Conservation (phyloP, 768 basidiomycete genomes). For the Mrakia hoshinonis region DNA sequence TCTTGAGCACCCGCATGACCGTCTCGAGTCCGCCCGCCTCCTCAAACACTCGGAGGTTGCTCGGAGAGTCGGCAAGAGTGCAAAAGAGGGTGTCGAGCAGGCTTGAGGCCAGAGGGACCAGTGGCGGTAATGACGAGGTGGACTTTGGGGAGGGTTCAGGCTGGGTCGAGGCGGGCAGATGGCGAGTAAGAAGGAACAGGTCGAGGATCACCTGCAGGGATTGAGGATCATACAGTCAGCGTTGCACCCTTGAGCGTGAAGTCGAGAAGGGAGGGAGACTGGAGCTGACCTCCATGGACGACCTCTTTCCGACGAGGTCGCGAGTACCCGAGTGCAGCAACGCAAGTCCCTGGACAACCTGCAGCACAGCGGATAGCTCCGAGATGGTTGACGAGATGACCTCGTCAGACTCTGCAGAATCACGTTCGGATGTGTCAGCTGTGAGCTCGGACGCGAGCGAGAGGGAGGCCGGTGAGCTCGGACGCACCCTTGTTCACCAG, state of each 20-base stretch:
- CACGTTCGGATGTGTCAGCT: background rate
- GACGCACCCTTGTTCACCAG: slow-evolving; percentile 10
- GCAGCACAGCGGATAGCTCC: slow-evolving; percentile 43
- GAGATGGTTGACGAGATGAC: slow-evolving; percentile 43
- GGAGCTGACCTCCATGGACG: slow-evolving; percentile 31
- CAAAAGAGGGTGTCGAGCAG: slow-evolving; percentile 78
- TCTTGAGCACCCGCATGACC: slow-evolving; percentile 78
- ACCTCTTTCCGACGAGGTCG: slow-evolving; percentile 55
- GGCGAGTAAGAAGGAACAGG: slow-evolving; percentile 24
- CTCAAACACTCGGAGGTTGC: slow-evolving; percentile 70
- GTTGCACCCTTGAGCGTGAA: slow-evolving; percentile 45
- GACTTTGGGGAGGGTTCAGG: background rate
- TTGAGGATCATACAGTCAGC: slow-evolving; percentile 9
- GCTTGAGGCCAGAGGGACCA: slow-evolving; percentile 55
- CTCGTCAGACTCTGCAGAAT: slow-evolving; percentile 10
- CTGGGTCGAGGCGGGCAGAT: slow-evolving; percentile 31
- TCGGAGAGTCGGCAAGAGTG: slow-evolving; percentile 75
- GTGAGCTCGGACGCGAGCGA: slow-evolving; percentile 15
- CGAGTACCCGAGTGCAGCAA: slow-evolving; percentile 65
- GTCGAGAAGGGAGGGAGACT: slow-evolving; percentile 59
- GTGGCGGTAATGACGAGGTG: slow-evolving; percentile 28
- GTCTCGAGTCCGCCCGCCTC: slow-evolving; percentile 64
- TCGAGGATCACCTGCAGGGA: slow-evolving; percentile 19
- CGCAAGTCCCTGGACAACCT: slow-evolving; percentile 62
- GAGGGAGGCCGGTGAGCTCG: slow-evolving; percentile 2